phyloP scores from a whole-genome alignment of 164 flowering plant genomes.

The Vitis labrusca region DNA sequence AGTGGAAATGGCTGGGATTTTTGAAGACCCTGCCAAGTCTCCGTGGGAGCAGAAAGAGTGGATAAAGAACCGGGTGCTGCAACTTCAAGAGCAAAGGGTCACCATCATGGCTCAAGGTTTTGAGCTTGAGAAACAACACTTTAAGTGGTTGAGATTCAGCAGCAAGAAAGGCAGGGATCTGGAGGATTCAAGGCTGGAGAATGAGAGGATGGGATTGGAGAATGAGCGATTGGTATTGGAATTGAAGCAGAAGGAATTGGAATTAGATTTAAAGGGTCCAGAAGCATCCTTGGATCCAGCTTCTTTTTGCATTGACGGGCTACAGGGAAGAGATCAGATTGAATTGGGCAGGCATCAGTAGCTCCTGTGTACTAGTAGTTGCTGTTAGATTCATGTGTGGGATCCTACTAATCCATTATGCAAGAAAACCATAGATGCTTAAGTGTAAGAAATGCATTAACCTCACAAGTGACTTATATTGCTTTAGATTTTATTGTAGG shows the following conservation, averaged over 20 bases:
- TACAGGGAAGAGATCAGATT: conserved; percentile 32
- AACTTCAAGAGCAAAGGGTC: conserved; percentile 42
- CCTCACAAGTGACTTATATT: no score
- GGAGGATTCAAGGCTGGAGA: conserved; percentile 55
- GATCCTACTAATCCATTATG: no score
- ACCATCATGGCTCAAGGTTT: conserved; percentile 41
- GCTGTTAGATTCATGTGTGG: conserved; percentile 1
- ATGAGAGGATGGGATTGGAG: conserved; percentile 53
- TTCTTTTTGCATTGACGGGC: conserved; percentile 25
- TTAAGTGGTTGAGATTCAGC: conserved; percentile 60
- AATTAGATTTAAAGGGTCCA: conserved; percentile 27
- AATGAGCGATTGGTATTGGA: conserved; percentile 48
- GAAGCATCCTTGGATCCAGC: conserved; percentile 24
- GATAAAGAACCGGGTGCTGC: conserved; percentile 35
- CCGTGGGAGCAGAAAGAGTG: conserved; percentile 36
- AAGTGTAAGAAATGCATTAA: no score
- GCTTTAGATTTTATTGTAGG: no score
- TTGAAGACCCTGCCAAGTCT: conserved; percentile 37
- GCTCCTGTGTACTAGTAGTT: conserved; percentile 2
- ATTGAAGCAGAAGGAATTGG: conserved; percentile 43
- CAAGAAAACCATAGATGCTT: no score
- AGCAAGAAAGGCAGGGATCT: conserved; percentile 58
- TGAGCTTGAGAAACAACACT: conserved; percentile 49
- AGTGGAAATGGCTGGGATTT: conserved; percentile 30
- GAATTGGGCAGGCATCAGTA: conserved; percentile 29